These are phyloP conservation scores for Cyberlindnera lachancei DNA, from an alignment of 805 yeast genomes.

Conservation along the genomic window DNA sequence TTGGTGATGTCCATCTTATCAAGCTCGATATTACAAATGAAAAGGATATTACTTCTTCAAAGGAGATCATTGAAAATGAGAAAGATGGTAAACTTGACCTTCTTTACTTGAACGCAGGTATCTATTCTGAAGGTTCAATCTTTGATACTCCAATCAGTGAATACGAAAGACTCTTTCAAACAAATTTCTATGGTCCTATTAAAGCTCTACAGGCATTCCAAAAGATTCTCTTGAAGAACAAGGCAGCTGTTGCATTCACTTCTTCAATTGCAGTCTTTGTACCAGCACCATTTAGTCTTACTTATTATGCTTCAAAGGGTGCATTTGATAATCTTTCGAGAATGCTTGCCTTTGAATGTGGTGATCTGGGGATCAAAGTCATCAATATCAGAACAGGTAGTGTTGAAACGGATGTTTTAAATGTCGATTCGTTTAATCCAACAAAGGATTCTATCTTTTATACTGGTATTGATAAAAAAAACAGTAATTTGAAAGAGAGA, in stretches of 20 bases:
- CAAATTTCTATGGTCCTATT: slow-evolving; percentile 34
- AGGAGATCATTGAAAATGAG: slow-evolving; percentile 18
- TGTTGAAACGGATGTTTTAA: slow-evolving; percentile 28
- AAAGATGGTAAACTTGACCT: slow-evolving; percentile 30
- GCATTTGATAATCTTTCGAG: slow-evolving; percentile 32
- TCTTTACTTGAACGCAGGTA: slow-evolving; percentile 37
- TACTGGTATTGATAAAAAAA: not conserved
- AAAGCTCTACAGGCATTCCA: slow-evolving; percentile 28
- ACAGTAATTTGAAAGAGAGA: slow-evolving; percentile 3
- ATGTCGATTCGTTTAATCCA: slow-evolving; percentile 3
- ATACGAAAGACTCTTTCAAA: slow-evolving; percentile 20
- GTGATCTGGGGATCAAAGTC: slow-evolving; percentile 32
- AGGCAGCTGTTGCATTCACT: slow-evolving; percentile 33
- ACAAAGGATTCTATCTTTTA: slow-evolving; percentile 12
- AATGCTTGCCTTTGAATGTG: slow-evolving; percentile 28
- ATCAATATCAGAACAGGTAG: slow-evolving; percentile 34
- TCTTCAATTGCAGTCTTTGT: slow-evolving; percentile 27
- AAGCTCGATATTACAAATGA: slow-evolving; percentile 29
- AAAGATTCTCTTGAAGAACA: slow-evolving; percentile 24
- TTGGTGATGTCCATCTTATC: slow-evolving; percentile 26
- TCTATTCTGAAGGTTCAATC: slow-evolving; percentile 20
- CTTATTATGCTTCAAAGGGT: slow-evolving; percentile 32
- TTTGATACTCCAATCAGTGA: slow-evolving; percentile 26
- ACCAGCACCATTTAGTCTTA: slow-evolving; percentile 28
- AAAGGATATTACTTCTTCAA: slow-evolving; percentile 23